Base-by-base conservation (phyloP, 1,139 yeast genomes). In the Taphrina communis region DNA sequence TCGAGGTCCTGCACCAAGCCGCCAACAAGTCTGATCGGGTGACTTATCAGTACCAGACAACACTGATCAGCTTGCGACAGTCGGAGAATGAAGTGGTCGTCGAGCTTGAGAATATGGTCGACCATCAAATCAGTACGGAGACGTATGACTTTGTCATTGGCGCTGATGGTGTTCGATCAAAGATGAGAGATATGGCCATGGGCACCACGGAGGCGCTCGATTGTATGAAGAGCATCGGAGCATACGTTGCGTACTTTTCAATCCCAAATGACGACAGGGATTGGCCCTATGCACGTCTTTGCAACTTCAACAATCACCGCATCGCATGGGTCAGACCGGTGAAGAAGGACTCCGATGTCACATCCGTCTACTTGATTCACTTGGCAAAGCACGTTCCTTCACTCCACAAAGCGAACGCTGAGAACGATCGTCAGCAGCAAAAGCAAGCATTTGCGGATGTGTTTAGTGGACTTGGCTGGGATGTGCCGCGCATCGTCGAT, bases 371-470 rank as follows among this genome's bases (percentile, higher is more conserved):
- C 17, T 17, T 53, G 42, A 53, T 53, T n/a, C 42, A 35, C 7
- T 19, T 53, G 5, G 42, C 58, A 2, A 19, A 53, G 8, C 11
- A 38, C 42, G 17, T 35, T 11, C 58, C 58, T 14, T 41, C 58
- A 14, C 12, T 35, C 4, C 58, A 42, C 11, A 17, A 14, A 1
- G 58, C 58, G 11, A 36, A 38, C 12, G 41, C 58, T 14, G 53
- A 21, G 14, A 50, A 50, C 36, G n/a, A 50, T 21, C 53, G 53
- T 6, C n/a, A 50, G n/a, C 19, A 50, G 8, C 53, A 50, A n/a
- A 50, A 50, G 19, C 25, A 38, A 53, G 58, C 58, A 14, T 53
- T 53, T 38, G 58, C 58, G 11, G 42, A 53, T 4, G 21, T 53
- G 4, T 36, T 31, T 35, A 36, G 17, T 12, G 58, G 58, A 9